phyloP scores from a whole-genome alignment of 495 filamentous ascomycete genomes.

The Bombardia bombarda region DNA sequence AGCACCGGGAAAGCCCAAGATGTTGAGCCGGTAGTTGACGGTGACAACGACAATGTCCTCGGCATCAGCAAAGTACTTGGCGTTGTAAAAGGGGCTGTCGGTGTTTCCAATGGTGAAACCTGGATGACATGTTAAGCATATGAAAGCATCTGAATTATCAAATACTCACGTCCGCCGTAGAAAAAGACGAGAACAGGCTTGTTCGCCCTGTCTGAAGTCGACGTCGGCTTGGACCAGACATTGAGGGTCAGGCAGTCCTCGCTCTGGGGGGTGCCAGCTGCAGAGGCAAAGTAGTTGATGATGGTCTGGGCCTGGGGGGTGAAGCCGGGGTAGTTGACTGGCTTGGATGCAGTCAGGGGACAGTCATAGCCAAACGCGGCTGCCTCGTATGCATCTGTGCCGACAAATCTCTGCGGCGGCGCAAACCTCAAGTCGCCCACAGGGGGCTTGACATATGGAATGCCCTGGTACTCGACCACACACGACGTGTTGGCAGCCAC shows the following conservation, averaged over 20 bases:
- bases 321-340: constrained; percentile 11
- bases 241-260: constrained; percentile 51
- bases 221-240: constrained; percentile 32
- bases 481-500: constrained; percentile 23
- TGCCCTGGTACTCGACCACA: constrained; percentile 43
- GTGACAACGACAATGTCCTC: constrained; percentile 42
- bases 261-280: constrained; percentile 9
- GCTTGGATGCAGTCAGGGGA: constrained; percentile 9
- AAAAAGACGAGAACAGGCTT: constrained; percentile 24
- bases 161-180: constrained; percentile 22
- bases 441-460: constrained; percentile 42
- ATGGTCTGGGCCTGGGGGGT: constrained; percentile 16
- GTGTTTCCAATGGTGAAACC: constrained; percentile 21
- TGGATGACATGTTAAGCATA: too few relatives aligned
- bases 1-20: constrained; percentile 49
- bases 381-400: constrained; percentile 42
- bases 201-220: background rate
- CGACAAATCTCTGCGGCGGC: constrained; percentile 33
- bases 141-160: too few relatives aligned
- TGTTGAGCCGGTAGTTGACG: constrained; percentile 55
- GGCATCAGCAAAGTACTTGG: background rate
- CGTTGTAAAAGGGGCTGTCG: constrained; percentile 5
- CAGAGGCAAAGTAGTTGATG: constrained; percentile 12
- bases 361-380: constrained; percentile 12
- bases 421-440: constrained; percentile 39